A percentile compares a stretch with the other conserved stretches of the same genome.
phyloP scores from a whole-genome alignment of 2,329 filamentous ascomycete species.

The Aureobasidium melanogenum region DNA sequence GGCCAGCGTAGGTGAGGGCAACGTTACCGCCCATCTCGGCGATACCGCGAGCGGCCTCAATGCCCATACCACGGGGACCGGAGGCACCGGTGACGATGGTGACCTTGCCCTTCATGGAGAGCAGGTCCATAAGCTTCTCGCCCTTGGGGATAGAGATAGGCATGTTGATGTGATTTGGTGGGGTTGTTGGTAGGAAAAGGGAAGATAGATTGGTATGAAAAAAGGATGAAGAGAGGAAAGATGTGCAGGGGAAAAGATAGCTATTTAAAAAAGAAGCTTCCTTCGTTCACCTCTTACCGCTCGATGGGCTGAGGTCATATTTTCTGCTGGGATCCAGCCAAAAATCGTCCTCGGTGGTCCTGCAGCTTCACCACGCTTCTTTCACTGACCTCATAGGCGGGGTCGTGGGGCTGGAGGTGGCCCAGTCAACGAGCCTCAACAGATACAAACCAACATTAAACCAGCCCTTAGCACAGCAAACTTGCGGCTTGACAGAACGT shows the following conservation, averaged over 20 bases:
- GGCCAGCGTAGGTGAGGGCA: constrained; percentile 59
- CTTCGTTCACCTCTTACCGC: background rate
- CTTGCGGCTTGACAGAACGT: background rate
- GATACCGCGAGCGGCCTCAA: constrained; percentile 56
- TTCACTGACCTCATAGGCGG: constrained; percentile 10
- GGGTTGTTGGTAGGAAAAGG: constrained; percentile 6
- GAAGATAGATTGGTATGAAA: constrained; percentile 1
- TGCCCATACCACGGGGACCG: constrained; percentile 59
- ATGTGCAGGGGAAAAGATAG: background rate
- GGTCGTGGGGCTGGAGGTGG: constrained; percentile 9
- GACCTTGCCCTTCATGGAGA: constrained; percentile 46
- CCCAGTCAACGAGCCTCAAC: constrained; percentile 10
- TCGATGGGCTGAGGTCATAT: constrained; percentile 8
- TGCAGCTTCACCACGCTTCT: background rate
- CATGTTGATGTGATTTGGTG: constrained; percentile 13
- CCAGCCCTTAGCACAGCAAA: background rate
- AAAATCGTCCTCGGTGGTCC: background rate
- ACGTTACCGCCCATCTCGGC: constrained; percentile 57
- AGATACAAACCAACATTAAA: background rate
- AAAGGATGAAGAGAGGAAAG: constrained; percentile 3
- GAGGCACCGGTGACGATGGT: constrained; percentile 45
- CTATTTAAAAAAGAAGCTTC: constrained; percentile 2
- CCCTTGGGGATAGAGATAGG: constrained; percentile 34
- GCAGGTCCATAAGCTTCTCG: constrained; percentile 48
- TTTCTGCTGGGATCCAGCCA: background rate